Percentiles rank a stretch among this genome's conserved stretches.
These are phyloP conservation scores for Vigna nakashimae DNA, from an alignment of 306 rosid species.

Conservation along the genomic window DNA sequence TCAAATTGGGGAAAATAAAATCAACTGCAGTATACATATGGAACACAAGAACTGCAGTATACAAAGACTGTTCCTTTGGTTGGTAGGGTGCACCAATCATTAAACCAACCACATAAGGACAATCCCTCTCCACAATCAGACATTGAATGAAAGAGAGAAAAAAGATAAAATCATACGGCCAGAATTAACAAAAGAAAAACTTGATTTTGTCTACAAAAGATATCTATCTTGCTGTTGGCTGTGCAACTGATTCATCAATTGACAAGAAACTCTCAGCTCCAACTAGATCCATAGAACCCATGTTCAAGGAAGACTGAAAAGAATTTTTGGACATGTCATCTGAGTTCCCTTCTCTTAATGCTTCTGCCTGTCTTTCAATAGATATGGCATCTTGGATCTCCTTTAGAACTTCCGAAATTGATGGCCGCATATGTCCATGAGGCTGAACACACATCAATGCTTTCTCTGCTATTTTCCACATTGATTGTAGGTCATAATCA, in stretches of 20 bases:
- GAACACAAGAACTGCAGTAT: background rate
- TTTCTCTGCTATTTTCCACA: constrained; percentile 99
- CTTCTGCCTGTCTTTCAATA: constrained; percentile 69
- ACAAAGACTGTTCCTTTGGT: background rate
- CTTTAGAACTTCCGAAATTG: constrained; percentile 93
- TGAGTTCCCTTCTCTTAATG: constrained; percentile 69
- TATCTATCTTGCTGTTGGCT: constrained; percentile 76
- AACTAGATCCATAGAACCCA: constrained; percentile 72
- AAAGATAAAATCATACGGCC: background rate
- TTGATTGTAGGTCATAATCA: constrained; percentile 87
- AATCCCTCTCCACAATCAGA: constrained; percentile 22
- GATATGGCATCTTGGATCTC: constrained; percentile 93
- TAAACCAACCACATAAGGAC: constrained; percentile 24
- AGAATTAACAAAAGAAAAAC: background rate
- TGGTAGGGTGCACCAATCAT: constrained; percentile 13
- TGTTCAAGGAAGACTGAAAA: constrained; percentile 70
- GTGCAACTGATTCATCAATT: constrained; percentile 77
- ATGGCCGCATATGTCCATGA: constrained; percentile 87
- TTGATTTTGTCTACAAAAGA: constrained; percentile 2
- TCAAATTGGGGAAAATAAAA: too few relatives aligned
- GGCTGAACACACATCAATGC: constrained; percentile 97
- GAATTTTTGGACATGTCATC: constrained; percentile 75
- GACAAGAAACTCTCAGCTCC: constrained; percentile 71
- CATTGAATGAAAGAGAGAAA: background rate
- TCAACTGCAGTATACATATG: too few relatives aligned